A percentile compares a stretch with the other conserved stretches of the same genome.
Conservation (phyloP, 371 early-diverging fungal genomes). For the Phascolomyces articulosus region DNA sequence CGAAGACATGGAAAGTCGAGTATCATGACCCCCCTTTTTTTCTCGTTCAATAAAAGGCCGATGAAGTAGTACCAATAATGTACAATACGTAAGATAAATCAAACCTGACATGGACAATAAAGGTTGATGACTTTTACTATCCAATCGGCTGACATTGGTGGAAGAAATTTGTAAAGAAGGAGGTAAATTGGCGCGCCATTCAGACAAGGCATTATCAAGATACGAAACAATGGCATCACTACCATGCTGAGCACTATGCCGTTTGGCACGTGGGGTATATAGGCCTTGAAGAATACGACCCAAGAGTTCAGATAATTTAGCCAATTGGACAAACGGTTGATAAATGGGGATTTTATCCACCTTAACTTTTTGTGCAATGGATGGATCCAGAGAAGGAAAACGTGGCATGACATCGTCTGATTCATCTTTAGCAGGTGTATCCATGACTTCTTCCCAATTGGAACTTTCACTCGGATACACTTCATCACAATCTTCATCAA, state of each 20-base stretch:
- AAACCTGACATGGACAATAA: conserved; percentile 52
- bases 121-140: conserved; percentile 33
- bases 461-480: conserved; percentile 44
- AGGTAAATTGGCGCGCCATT: conserved; percentile 45
- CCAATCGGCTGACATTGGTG: conserved; percentile 30
- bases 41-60: conserved; percentile 56
- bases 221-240: conserved; percentile 52
- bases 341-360: conserved; percentile 43
- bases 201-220: conserved; percentile 42
- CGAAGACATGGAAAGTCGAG: conserved; percentile 39
- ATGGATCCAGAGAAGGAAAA: conserved; percentile 42
- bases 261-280: conserved; percentile 52
- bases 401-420: conserved; percentile 14
- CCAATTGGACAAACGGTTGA: conserved; percentile 52
- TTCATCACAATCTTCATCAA: conserved; percentile 55
- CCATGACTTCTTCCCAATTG: conserved; percentile 50
- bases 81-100: conserved; percentile 54
- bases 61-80: conserved; percentile 58
- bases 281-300: conserved; percentile 49
- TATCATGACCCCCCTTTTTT: conserved; percentile 23
- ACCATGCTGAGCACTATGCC: conserved; percentile 47
- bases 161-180: conserved; percentile 42
- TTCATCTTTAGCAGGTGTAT: conserved; percentile 17
- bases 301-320: conserved; percentile 48
- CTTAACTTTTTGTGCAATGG: conserved; percentile 34